Evolutionary conservation across 2,329 filamentous ascomycete genomes (phyloP), one percentile per base, ranked within the genome.

Genomic region (Fusarium napiforme): DNA sequence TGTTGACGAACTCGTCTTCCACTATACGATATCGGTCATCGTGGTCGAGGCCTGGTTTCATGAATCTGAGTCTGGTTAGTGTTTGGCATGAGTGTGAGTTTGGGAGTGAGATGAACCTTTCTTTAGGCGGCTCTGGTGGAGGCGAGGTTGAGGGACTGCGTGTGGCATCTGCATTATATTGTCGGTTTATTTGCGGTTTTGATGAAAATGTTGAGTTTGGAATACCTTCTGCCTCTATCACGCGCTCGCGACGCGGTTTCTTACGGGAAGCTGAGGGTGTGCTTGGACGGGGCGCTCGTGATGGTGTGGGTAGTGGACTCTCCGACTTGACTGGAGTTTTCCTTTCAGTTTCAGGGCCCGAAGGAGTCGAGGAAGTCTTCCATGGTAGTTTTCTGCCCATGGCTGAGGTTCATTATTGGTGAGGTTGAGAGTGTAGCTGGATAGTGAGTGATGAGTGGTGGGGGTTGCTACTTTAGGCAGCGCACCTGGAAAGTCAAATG

Each of bases 1-100:
- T 88, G 21, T 87, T 83, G 26, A 92, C 83, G 71, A 96, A 90
- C 74, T 96, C 93, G 76, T 96, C 93, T 80, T 96, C 93, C 1
- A 96, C 93, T 92, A 96, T 95, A 76, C 93, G 91, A 81, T 90
- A 96, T 61, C 83, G 83, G 78, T 95, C 93, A 79, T 96, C 93
- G n/a, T 86, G 81, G 8, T 87, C 84, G n/a, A 88, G 80, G 6
- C 90, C 91, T 52, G 90, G 85, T 5, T 85, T 83, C 92, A 96
- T 95, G 79, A 86, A 86, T 36, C 89, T 91, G 60, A 23, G 15
- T 16, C 37, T 36, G 26, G 28, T 71, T 9, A 58, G 50, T 5
- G 12, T 26, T 19, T 36, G n/a, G 23, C 21, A 43, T 28, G 36
- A 45, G 30, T 37, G 26, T 30, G n/a, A 36, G 28, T 23, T 21